Conservation (phyloP, 495 filamentous ascomycete genomes). For the Trichoderma asperelloides region DNA sequence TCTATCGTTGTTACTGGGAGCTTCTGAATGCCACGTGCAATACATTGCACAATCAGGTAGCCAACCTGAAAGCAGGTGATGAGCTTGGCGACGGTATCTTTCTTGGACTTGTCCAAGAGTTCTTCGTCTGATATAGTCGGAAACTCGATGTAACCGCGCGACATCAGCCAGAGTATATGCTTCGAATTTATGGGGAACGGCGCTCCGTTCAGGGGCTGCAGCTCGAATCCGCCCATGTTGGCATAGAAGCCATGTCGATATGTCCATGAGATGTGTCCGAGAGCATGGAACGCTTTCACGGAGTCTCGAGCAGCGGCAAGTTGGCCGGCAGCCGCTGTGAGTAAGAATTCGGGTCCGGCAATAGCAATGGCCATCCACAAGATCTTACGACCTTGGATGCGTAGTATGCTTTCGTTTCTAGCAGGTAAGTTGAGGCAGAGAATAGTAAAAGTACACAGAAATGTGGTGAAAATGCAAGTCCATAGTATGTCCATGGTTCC, state of each 20-base stretch:
- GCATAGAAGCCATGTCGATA: slow-evolving; percentile 29
- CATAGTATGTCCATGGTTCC: slow-evolving; percentile 28
- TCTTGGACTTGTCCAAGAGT: slow-evolving; percentile 30
- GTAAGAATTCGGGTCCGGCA: slow-evolving; percentile 24
- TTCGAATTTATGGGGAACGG: slow-evolving; percentile 26
- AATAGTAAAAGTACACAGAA: slow-evolving; percentile 21
- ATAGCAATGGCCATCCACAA: slow-evolving; percentile 23
- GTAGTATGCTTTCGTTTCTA: slow-evolving; percentile 11
- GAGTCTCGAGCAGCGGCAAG: slow-evolving; percentile 10
- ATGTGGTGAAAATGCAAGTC: slow-evolving; percentile 22
- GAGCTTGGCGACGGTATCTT: slow-evolving; percentile 17
- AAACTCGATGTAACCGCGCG: slow-evolving; percentile 12
- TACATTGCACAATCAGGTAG: slow-evolving; percentile 10
- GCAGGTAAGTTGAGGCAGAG: slow-evolving; percentile 28
- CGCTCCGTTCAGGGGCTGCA: slow-evolving; percentile 14
- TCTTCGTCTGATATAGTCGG: slow-evolving; percentile 10
- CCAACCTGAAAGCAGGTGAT: slow-evolving; percentile 12
- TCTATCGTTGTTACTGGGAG: background rate
- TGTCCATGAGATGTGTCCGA: slow-evolving; percentile 24
- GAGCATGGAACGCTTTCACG: slow-evolving; percentile 12
- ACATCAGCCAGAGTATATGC: slow-evolving; percentile 27
- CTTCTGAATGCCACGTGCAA: slow-evolving; percentile 10
- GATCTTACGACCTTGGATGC: slow-evolving; percentile 14
- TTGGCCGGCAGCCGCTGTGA: slow-evolving; percentile 13
- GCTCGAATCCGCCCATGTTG: slow-evolving; percentile 30